Conservation (phyloP, 164 flowering plant genomes). For the Paratinospora sagittata region DNA sequence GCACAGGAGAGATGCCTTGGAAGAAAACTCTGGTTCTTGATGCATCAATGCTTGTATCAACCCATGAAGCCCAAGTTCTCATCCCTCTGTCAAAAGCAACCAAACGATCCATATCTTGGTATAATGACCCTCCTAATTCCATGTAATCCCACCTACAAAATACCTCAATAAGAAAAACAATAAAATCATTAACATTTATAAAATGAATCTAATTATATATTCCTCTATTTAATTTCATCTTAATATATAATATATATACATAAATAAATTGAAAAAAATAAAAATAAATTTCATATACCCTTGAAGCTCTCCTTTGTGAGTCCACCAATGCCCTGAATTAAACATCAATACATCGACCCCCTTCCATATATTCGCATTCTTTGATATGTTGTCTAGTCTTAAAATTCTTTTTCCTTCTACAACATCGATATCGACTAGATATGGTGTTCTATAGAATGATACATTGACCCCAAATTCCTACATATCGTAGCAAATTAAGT, state of each 20-base stretch:
- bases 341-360: conserved; percentile 49
- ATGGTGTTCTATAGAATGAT: conserved; percentile 28
- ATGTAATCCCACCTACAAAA: conserved; percentile 42
- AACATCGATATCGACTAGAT: conserved; percentile 44
- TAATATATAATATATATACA: not conserved
- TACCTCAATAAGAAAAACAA: not conserved
- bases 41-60: conserved; percentile 30
- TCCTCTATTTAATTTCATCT: not conserved
- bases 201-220: too few relatives aligned
- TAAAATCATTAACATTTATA: not conserved
- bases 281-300: conserved; percentile 27
- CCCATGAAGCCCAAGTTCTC: conserved; percentile 49
- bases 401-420: conserved; percentile 33
- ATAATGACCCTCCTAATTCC: conserved; percentile 19
- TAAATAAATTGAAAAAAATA: not conserved
- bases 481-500: not conserved
- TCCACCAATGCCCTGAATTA: conserved; percentile 81
- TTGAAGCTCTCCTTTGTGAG: conserved; percentile 42
- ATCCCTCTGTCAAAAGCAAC: conserved; percentile 29
- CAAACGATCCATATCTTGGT: conserved; percentile 43
- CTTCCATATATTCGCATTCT: conserved; percentile 41
- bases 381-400: conserved; percentile 39
- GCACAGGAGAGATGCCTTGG: conserved; percentile 48
- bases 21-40: conserved; percentile 35
- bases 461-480: conserved; percentile 40